Evolutionary conservation across 1,139 yeast species (phyloP).

Genomic region (Debaryomycetaceae sp.): DNA sequence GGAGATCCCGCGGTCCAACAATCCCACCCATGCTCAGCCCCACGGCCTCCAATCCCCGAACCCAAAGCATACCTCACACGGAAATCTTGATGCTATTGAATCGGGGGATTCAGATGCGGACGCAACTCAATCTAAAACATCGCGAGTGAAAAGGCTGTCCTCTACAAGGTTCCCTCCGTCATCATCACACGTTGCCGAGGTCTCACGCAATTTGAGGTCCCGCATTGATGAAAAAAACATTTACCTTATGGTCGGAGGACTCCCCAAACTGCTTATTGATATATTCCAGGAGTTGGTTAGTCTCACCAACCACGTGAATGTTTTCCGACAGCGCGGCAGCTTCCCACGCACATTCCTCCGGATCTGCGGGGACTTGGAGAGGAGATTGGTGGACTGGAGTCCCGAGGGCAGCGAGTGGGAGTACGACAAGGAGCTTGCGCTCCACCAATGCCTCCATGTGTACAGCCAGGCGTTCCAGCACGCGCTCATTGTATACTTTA

Average conservation of each 20-base stretch:
- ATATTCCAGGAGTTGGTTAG: slow-evolving; percentile 36
- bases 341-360: slow-evolving; percentile 46
- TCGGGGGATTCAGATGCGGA: no score
- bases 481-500: slow-evolving; percentile 33
- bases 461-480: slow-evolving; percentile 31
- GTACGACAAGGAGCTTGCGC: slow-evolving; percentile 14
- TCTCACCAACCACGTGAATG: slow-evolving; percentile 42
- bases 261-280: slow-evolving; percentile 33
- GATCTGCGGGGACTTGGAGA: slow-evolving; percentile 45
- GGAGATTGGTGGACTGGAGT: slow-evolving; percentile 35
- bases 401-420: slow-evolving; percentile 27
- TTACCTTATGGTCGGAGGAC: slow-evolving; percentile 32
- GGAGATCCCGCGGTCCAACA: not conserved
- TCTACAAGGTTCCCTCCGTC: not conserved
- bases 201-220: no score
- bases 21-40: no score
- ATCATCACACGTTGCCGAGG: no score
- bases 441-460: slow-evolving; percentile 30
- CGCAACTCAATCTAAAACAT: no score
- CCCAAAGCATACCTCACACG: no score
- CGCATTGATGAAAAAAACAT: slow-evolving; percentile 8
- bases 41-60: no score
- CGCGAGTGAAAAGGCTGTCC: not conserved
- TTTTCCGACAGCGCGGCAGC: slow-evolving; percentile 31
- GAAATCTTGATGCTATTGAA: not conserved